A percentile compares a stretch with the other conserved stretches of the same genome.
phyloP scores from a whole-genome alignment of 495 filamentous ascomycete genomes.

The Neurospora sp. region DNA sequence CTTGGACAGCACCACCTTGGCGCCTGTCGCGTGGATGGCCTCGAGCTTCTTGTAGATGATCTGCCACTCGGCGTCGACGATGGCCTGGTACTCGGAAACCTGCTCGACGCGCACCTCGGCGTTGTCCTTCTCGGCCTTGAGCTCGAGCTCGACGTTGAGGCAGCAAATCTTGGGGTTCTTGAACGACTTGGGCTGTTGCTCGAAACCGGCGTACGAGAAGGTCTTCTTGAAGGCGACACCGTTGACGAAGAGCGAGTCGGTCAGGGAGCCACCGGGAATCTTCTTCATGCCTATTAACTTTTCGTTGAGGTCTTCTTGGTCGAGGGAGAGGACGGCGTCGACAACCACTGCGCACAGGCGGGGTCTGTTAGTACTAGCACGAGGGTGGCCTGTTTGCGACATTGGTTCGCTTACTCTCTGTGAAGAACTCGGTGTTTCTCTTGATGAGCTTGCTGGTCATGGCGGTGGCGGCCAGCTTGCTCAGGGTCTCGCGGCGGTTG shows the following conservation, averaged over 20 bases:
- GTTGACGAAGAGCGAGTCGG: slow-evolving; percentile 95
- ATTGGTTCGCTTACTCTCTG: slow-evolving; percentile 57
- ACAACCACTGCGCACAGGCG: slow-evolving; percentile 65
- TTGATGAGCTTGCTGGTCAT: slow-evolving; percentile 99
- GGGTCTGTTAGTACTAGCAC: slow-evolving; percentile 3
- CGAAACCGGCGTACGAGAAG: slow-evolving; percentile 97
- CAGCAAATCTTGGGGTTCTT: slow-evolving; percentile 89
- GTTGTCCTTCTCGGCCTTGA: slow-evolving; percentile 98
- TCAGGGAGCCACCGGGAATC: slow-evolving; percentile 89
- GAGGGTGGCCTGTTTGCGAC: slow-evolving; percentile 13
- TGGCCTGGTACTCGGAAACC: slow-evolving; percentile 97
- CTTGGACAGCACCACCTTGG: slow-evolving; percentile 94
- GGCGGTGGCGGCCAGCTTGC: slow-evolving; percentile 86
- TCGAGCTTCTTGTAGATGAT: slow-evolving; percentile 99
- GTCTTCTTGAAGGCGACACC: slow-evolving; percentile 99
- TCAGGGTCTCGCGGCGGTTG: slow-evolving; percentile 81
- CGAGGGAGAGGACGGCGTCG: slow-evolving; percentile 90
- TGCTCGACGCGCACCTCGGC: slow-evolving; percentile 96
- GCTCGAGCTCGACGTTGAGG: slow-evolving; percentile 86
- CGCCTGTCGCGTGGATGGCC: slow-evolving; percentile 81
- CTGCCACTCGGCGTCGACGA: slow-evolving; percentile 98
- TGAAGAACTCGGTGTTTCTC: slow-evolving; percentile 93
- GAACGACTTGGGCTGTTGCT: slow-evolving; percentile 96
- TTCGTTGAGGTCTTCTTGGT: slow-evolving; percentile 95
- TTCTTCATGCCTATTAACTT: slow-evolving; percentile 98